phyloP scores from a whole-genome alignment of 1,284 basidiomycete genomes.

The Uromyces viciae-fabae region DNA sequence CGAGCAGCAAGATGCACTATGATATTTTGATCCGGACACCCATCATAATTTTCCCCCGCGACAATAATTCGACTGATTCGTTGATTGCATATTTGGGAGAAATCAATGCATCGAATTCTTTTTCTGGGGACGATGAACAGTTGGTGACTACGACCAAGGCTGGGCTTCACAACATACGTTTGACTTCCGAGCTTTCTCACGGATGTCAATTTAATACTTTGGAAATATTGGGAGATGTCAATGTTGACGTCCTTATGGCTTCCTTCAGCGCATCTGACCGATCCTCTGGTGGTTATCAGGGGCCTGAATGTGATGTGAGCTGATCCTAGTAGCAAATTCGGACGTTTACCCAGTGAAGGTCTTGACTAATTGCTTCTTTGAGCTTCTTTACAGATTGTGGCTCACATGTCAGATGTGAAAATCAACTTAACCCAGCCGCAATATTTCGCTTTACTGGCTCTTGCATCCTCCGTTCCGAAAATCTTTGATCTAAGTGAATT shows the following conservation, averaged over 20 bases:
- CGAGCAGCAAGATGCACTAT: conserved; percentile 73
- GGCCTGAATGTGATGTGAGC: conserved; percentile 51
- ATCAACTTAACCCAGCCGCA: conserved; percentile 86
- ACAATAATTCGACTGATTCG: conserved; percentile 66
- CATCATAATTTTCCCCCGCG: conserved; percentile 81
- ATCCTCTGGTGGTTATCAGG: conserved; percentile 48
- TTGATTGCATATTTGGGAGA: conserved; percentile 84
- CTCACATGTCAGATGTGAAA: conserved; percentile 84
- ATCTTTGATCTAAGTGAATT: conserved; percentile 59
- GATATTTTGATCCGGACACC: conserved; percentile 86
- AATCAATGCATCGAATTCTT: conserved; percentile 76
- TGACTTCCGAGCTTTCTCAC: conserved; percentile 67
- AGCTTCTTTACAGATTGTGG: conserved; percentile 60
- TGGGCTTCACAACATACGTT: conserved; percentile 77
- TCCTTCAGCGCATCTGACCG: conserved; percentile 63
- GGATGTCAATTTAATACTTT: conserved; percentile 60
- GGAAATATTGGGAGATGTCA: conserved; percentile 90
- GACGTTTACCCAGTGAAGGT: conserved; percentile 70
- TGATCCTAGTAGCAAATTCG: conserved; percentile 59
- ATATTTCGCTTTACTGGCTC: conserved; percentile 70
- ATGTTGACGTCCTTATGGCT: conserved; percentile 68
- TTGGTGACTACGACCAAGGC: conserved; percentile 67
- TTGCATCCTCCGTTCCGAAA: conserved; percentile 71
- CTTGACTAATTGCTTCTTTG: conserved; percentile 53
- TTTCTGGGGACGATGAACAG: conserved; percentile 61